Evolutionary conservation across 108 stramenopile genomes (phyloP), one percentile per base, ranked within the genome.

Genomic region (Nitzschia palea): DNA sequence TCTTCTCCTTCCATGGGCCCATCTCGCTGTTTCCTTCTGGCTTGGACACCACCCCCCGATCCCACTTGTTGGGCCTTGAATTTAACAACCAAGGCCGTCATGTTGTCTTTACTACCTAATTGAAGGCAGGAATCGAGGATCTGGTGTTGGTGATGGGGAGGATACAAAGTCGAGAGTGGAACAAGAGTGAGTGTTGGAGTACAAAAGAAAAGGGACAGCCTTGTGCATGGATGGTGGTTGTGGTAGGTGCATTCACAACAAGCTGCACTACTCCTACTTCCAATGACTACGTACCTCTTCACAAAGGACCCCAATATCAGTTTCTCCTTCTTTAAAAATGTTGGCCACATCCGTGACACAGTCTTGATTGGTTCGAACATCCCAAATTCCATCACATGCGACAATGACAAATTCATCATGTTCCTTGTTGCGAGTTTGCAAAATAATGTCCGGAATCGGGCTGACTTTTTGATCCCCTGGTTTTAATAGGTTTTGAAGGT

Each of bases 331-430:
- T 10, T 55, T 45, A 58, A 91, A 85, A 44, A 95, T 80, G 14
- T 79, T 73, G 0, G 69, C 43, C 14, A 96, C 87, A 30, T 90
- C 78, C 17, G 85, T 58, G 25, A 86, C 84, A 33, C 93, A 93
- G 43, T 91, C 71, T 64, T 94, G 82, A 25, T 83, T 84, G n/a
- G 80, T 71, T 30, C 91, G 40, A 2, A 96, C 94, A 68, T 99
- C 98, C 98, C 97, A 99, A 34, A 99, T 82, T 12, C 98, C 98
- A 72, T 99, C 98, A 55, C 96, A 90, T 0, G 93, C 96, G 12
- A 99, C 42, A 23, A 90, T 72, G 9, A 90, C 40, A 71, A 88
- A 99, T 73, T 95, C 85, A 71, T 98, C 95, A 25, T 78, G 64
- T 12, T 62, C 57, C 8, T 52, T 54, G 50, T 94, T 81, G 45